phyloP scores from a whole-genome alignment of 768 basidiomycete species.

The Hortiboletus campestris region DNA sequence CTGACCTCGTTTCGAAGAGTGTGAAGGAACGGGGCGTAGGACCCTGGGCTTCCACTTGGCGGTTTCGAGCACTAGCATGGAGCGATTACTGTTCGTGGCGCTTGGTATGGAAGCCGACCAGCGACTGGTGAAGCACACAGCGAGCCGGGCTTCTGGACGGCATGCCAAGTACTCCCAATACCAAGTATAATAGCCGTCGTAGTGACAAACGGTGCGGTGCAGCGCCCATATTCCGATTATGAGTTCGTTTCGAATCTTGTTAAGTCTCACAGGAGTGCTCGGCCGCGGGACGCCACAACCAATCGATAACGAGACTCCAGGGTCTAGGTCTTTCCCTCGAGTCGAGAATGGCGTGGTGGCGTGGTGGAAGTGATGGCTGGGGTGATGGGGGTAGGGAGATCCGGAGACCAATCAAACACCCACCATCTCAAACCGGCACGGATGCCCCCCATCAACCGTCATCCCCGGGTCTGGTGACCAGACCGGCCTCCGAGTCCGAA shows the following conservation, averaged over 20 bases:
- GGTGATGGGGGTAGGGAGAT: not conserved
- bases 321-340: constrained; percentile 3
- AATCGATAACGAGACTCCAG: constrained; percentile 13
- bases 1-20: constrained; percentile 14
- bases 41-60: constrained; percentile 1
- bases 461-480: not conserved
- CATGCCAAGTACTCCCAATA: not conserved
- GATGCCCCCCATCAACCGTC: not conserved
- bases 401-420: not conserved
- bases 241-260: constrained; percentile 5
- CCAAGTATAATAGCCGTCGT: not conserved
- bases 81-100: not conserved
- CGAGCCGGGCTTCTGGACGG: not conserved
- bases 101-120: not conserved
- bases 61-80: not conserved
- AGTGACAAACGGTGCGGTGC: not conserved
- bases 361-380: not conserved
- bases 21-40: constrained; percentile 1
- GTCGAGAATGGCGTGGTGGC: not conserved
- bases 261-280: constrained; percentile 3
- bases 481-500: not conserved
- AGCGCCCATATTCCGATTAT: constrained; percentile 1
- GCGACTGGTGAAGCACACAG: constrained; percentile 4
- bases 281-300: constrained; percentile 16
- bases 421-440: not conserved